Evolutionary conservation across 805 yeast genomes (phyloP), one percentile per base, ranked within the genome.

Genomic region (Candida piceae): DNA sequence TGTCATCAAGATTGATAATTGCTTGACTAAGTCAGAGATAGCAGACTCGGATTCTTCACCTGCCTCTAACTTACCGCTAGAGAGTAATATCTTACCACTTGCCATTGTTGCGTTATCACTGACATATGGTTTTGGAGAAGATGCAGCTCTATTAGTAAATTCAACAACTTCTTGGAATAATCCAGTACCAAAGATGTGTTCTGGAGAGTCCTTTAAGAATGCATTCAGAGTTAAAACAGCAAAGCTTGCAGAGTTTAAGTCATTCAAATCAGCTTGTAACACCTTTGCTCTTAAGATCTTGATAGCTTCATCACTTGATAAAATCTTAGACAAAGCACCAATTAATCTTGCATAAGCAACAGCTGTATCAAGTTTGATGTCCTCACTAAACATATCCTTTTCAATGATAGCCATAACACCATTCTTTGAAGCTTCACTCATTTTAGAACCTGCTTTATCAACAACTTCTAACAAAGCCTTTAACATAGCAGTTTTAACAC

Each of bases 391-490:
- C 46, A 83, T 74, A 46, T 84, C 87, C 34, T 77, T 78, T 57
- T 84, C 93, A 32, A 88, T 83, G 38, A 89, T 68, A 8, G 77
- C 67, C 65, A 87, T 69, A 30, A 89, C 78, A 28, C 78, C 67
- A 12, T 66, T 62, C 57, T 85, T 83, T 5, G 95, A 82, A 2
- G 74, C 62, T 48, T 84, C 93, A 50, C 78, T 78, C 72, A 90
- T 70, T 54, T 82, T 81, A 28, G 66, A 60, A 30, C 97, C 97
- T 12, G 90, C 89, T 50, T 78, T 80, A 25, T 71, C 62, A 21
- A 87, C 84, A 37, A 90, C 93, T 55, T 85, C 95, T 35, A 83
- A 66, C 50, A 90, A 66, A 0, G 95, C 97, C 50, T 78, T 78
- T 50, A 88, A 68, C 83, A 89, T 84, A 0, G 97, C 85, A 9